Base-by-base conservation (phyloP, 352 stramenopile genomes). In the Globisporangium emineosum region DNA sequence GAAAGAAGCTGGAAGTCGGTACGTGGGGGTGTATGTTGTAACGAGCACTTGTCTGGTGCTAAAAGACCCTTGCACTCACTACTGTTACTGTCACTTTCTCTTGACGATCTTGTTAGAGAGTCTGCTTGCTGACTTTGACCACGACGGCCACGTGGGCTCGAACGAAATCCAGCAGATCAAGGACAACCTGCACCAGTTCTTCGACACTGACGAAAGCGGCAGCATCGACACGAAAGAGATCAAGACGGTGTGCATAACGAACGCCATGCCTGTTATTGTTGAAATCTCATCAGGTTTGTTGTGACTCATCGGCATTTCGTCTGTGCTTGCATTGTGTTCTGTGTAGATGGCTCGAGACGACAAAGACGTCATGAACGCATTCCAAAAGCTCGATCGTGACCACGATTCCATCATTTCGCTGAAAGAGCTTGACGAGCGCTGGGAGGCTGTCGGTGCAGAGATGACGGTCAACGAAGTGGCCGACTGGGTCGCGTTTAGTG, bases 381-480 rank as follows among this genome's bases (percentile, higher is more conserved):
- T 93, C 45, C 77, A 84, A 50, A 91, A 92, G 66, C 68, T 95
- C 8, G 86, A 95, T 56, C 70, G 80, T 17, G 82, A 95, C 56
- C 73, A 88, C 21, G 86, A 95, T 62, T 88, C 84, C 23, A 66
- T 92, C 43, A 92, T 95, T 30, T 95, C 86, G 53, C 77, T 85
- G 50, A 77, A 89, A 57, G 86, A 95, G 69, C 74, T 95, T 54
- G 86, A 95, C 58, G 81, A 88, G 52, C 84, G 84, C 5, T 95
- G 84, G 84, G 86, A 93, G 45, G 54, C 68, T 10, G 78, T 95
- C 2, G 86, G 86, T 0, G 79, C 86, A n/a, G 86, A 95, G 62
- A 95, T 95, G 86, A 95, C 84, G 0, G 86, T 95, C 13, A 72
- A 68, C 23, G 86, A 95, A 52, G 86, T 95, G 55, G 79, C 81